Evolutionary conservation across 257 asterid species (phyloP), one percentile per base, ranked within the genome.

Genomic region (Solanum clarkiae): DNA sequence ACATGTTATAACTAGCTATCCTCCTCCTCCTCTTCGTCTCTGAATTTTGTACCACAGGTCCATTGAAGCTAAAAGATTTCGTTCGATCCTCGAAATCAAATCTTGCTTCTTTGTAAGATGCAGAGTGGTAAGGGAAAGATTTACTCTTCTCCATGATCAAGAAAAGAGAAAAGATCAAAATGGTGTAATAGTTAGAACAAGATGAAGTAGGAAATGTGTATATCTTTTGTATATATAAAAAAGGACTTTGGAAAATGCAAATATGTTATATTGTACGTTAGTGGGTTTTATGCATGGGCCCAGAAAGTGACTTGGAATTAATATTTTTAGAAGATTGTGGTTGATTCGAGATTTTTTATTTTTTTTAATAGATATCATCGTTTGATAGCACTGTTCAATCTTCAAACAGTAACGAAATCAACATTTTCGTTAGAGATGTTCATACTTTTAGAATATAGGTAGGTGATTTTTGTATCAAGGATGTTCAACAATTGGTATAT

Each of bases 51-150:
- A 66, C 91, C 2, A 97, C 90, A 0, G 98, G 95, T 40, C 99
- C 98, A 74, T 96, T 96, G 89, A 96, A 94, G 86, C 98, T 96
- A 63, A 85, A 94, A 0, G 99, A 94, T 51, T 94, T 96, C 5
- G 88, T 71, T 26, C 95, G 92, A 85, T 91, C 96, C 83, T 93
- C 98, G 59, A 93, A 94, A 88, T 91, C 94, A 54, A 90, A 89
- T 75, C 95, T 85, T 4, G 94, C 94, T 86, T 96, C 97, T 1
- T 92, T 92, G 40, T 93, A 93, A 11, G 96, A 94, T 53, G 98
- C 42, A 6, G 98, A 93, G 89, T 93, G 85, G 74, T 92, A 92
- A 84, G 99, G 95, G 87, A 93, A 90, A 86, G 98, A 87, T 93
- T 88, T 93, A 29, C 89, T 89, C 90, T 92, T 94, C 81, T 94